Evolutionary conservation across 192 early-diverging fungal species (phyloP), one percentile per base, ranked within the genome.

Genomic region (Podila verticillata): DNA sequence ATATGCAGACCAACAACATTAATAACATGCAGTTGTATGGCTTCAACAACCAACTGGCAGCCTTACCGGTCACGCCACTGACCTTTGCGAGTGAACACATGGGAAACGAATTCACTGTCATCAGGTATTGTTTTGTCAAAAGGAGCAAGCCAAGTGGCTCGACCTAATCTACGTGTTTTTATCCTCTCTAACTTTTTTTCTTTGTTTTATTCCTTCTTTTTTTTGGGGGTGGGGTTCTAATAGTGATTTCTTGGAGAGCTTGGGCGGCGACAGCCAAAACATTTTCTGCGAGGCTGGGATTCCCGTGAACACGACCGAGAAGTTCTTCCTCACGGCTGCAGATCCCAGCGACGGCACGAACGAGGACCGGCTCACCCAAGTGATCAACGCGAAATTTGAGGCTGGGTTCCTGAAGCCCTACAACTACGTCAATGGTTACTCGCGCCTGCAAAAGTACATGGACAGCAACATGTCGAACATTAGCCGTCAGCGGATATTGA

Each of bases 371-470:
- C 84, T 98, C 66, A 94, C 89, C 24, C 92, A 95, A 73, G 93
- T 98, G 20, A 96, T 98, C 80, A 92, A 93, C 73, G 97, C 97
- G 51, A 98, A 98, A 82, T 95, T 95, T 65, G 95, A 98, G 69
- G 97, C 97, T 0, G 97, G 97, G 0, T 89, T 97, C 70, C 84
- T 98, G 51, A 96, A 95, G 74, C 97, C 97, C 20, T 96, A 96
- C 90, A 96, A 98, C 86, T 97, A 97, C 82, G 92, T 95, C 71
- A 95, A 90, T 82, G 93, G 93, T 0, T 98, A 98, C 81, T 88
- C 95, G 5, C 86, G 95, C 29, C 84, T 98, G 65, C 95, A 96
- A 72, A 81, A 83, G 59, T 97, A 95, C 82, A 97, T 98, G 96
- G 96, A 97, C 65, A 86, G 85, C 57, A 86, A 95, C 80, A 92